Evolutionary conservation across 495 filamentous ascomycete species (phyloP), one percentile per base, ranked within the genome.

Genomic region (Delitschia confertaspora): DNA sequence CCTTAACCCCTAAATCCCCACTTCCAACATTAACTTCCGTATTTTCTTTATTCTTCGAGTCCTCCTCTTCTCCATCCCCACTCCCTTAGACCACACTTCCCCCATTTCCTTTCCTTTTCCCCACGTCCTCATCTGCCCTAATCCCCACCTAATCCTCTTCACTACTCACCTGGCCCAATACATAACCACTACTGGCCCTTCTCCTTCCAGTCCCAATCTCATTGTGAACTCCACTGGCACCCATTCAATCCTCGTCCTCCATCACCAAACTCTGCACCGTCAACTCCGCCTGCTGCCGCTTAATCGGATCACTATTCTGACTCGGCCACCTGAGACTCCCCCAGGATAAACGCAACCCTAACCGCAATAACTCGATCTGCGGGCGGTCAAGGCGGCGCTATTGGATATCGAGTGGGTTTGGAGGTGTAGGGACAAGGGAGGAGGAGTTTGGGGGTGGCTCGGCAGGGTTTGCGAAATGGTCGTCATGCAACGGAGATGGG

Each of bases 211-310:
- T 11, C 21, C 24, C 42, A 26, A 16, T 27, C 8, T 8, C 26
- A 30, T 11, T 14, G n/a, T 26, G 7, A n/a, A 5, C 21, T 13
- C 22, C 20, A 6, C 13, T 45, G 3, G 17, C 36, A 8, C 19
- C 10, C 37, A 48, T 53, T 23, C 55, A 39, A 21, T 58, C 55
- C 22, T 55, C 51, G 38, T 33, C 41, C 51, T 58, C 55, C 23
- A 22, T 16, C 42, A 33, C 33, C 22, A 55, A 22, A 23, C 55
- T 29, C 38, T 25, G 29, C 18, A 26, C 31, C 35, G 51, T 47
- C 38, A 45, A 19, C 16, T 42, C 42, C 5, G 24, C 34, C 21
- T n/a, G n/a, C n/a, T n/a, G 32, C 47, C 13, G n/a, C 13, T 22
- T 44, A 39, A 14, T 34, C 32, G 31, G 30, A 37, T 52, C 49